Evolutionary conservation across 768 basidiomycete genomes (phyloP).

Genomic region (Steccherinum ochraceum): DNA sequence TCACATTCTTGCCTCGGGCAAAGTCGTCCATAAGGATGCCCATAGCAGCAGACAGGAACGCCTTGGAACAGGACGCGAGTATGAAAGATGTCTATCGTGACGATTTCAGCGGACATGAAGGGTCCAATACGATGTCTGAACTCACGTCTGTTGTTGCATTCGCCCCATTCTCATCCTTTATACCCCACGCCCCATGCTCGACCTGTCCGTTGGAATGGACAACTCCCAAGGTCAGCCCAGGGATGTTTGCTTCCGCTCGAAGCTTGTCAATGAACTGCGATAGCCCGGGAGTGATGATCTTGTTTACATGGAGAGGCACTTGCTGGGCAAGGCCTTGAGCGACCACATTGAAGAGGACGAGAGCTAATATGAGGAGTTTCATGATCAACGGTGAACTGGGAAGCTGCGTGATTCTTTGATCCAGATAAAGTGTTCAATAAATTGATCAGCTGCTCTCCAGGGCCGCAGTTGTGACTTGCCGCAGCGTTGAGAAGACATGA

Average conservation of each 20-base stretch:
- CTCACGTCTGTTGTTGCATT: constrained; percentile 6
- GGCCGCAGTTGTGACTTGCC: no score
- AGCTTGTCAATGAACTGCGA: background rate
- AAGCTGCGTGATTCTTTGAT: no score
- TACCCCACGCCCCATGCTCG: constrained; percentile 8
- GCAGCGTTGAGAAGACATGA: no score
- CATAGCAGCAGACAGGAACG: constrained; percentile 19
- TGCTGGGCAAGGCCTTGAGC: no score
- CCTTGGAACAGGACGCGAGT: constrained; percentile 27
- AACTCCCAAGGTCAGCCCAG: constrained; percentile 10
- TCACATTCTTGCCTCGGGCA: constrained; percentile 19
- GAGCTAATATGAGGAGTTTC: no score
- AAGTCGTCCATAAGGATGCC: constrained; percentile 28
- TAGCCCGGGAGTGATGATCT: background rate
- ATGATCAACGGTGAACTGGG: no score
- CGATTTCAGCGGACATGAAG: background rate
- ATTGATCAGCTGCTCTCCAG: no score
- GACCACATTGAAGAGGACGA: no score
- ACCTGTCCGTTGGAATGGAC: constrained; percentile 5
- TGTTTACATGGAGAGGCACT: background rate
- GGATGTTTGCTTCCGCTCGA: constrained; percentile 1
- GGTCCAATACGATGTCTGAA: background rate
- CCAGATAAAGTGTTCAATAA: no score
- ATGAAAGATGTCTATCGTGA: constrained; percentile 23
- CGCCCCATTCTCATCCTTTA: constrained; percentile 7